phyloP scores from a whole-genome alignment of 768 basidiomycete genomes.

The Plicaturopsis crispa region DNA sequence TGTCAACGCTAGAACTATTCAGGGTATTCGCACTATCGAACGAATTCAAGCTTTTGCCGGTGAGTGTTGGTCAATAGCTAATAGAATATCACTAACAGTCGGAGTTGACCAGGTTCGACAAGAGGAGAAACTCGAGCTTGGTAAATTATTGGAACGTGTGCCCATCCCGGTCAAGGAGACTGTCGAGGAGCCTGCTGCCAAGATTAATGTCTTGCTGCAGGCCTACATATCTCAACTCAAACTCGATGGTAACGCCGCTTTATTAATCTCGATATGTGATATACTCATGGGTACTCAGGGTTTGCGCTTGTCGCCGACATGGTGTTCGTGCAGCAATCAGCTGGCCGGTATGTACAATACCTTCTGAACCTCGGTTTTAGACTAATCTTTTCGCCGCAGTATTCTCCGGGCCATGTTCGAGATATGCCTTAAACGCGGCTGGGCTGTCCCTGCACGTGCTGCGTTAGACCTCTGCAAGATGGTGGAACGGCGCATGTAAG shows the following conservation, averaged over 20 bases:
- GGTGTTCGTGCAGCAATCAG: constrained; percentile 97
- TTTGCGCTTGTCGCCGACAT: constrained; percentile 85
- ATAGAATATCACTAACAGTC: constrained; percentile 4
- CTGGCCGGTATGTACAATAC: constrained; percentile 57
- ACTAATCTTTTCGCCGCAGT: constrained; percentile 23
- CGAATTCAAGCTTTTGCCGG: constrained; percentile 90
- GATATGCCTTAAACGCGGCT: constrained; percentile 96
- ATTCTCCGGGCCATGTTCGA: constrained; percentile 96
- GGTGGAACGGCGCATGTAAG: constrained; percentile 81
- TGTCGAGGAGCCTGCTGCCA: constrained; percentile 93
- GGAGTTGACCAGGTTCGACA: constrained; percentile 4
- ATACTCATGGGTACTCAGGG: constrained; percentile 28
- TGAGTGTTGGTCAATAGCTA: constrained; percentile 61
- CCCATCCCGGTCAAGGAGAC: constrained; percentile 97
- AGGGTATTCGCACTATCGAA: constrained; percentile 92
- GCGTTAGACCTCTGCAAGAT: constrained; percentile 94
- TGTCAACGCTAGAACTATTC: constrained; percentile 88
- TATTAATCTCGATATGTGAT: background rate
- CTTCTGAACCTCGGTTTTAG: constrained; percentile 1
- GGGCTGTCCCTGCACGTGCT: constrained; percentile 89
- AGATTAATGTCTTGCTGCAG: constrained; percentile 94
- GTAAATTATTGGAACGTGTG: constrained; percentile 86
- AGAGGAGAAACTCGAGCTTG: constrained; percentile 81
- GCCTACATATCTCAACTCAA: constrained; percentile 93
- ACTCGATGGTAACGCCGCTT: constrained; percentile 55